Percentiles rank a stretch among this genome's conserved stretches.
Evolutionary conservation across 495 filamentous ascomycete species (phyloP).

Genomic region (Penicillium manginii): DNA sequence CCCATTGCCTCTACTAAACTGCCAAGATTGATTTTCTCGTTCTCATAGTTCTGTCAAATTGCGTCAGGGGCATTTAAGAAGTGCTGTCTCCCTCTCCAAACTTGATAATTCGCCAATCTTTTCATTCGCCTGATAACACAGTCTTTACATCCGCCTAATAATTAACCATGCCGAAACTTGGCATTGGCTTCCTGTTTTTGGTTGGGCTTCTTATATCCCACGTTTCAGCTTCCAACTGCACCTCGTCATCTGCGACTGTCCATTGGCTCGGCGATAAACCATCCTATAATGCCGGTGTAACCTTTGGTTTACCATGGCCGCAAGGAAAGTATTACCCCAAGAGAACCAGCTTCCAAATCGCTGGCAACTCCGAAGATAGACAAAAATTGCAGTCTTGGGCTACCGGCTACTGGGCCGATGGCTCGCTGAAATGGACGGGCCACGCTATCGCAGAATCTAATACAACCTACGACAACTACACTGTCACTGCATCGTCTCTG

Average conservation of each 20-base stretch:
- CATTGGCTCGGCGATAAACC: slow-evolving; percentile 45
- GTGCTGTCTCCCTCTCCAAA: too few species aligned
- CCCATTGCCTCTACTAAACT: too few species aligned
- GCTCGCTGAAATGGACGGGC: slow-evolving; percentile 51
- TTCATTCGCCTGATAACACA: too few species aligned
- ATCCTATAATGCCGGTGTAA: slow-evolving; percentile 32
- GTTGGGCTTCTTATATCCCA: too few species aligned
- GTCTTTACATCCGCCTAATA: too few species aligned
- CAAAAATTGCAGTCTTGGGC: slow-evolving; percentile 43
- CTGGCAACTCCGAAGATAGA: slow-evolving; percentile 15
- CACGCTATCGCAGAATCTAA: slow-evolving; percentile 38
- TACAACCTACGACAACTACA: slow-evolving; percentile 13
- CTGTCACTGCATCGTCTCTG: slow-evolving; percentile 17
- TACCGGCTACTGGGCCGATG: slow-evolving; percentile 49
- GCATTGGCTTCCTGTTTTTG: too few species aligned
- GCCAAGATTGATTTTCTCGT: too few species aligned
- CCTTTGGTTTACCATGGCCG: slow-evolving; percentile 49
- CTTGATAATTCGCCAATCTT: too few species aligned
- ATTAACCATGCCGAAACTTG: too few species aligned
- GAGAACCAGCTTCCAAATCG: slow-evolving; percentile 33
- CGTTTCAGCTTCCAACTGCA: neutral
- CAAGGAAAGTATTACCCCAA: slow-evolving; percentile 39
- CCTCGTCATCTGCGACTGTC: slow-evolving; percentile 19
- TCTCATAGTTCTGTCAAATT: too few species aligned
- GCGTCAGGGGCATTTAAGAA: too few species aligned